Evolutionary conservation across 2,329 filamentous ascomycete species (phyloP), one percentile per base, ranked within the genome.

Genomic region (Coniella vitis): DNA sequence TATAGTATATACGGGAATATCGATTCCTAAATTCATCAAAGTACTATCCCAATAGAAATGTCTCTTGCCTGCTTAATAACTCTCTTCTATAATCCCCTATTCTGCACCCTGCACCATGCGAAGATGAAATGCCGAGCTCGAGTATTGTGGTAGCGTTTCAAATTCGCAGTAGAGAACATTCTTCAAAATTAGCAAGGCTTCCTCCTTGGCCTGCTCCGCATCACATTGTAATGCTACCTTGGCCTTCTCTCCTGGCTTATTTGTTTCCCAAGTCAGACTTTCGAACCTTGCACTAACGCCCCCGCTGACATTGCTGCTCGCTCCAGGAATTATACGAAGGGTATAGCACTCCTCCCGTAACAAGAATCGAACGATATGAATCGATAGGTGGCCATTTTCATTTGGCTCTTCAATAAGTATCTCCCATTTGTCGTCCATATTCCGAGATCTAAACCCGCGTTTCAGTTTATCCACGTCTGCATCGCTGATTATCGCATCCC

Each of bases 391-490:
- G 45, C 55, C 57, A 21, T 48, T 50, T 32, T 52, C 44, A 42
- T 58, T 52, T 34, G 55, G 55, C 37, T 58, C 54, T 48, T 57
- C 52, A 36, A 56, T 39, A 19, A 54, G 44, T 16, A 59, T 39
- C 38, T 57, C 52, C 54, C 52, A 59, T 47, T 57, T 59, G 32
- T 58, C 51, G 25, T 57, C 56, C 56, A 57, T 57, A 42, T 42
- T 44, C 42, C 22, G 43, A 32, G 56, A 53, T 47, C 42, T 52
- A 45, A 56, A 57, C 40, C 57, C 56, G 44, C 47, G 50, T 45
- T 56, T 59, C 39, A 58, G 45, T 52, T 55, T 58, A 42, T 55
- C 53, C 52, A 59, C 39, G 49, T 59, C 57, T 34, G n/a, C n/a
- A n/a, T n/a, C n/a, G n/a, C n/a, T n/a, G n/a, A n/a, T n/a, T n/a